Conservation (phyloP, 345 rosid species). For the Eutrema heterophyllum region DNA sequence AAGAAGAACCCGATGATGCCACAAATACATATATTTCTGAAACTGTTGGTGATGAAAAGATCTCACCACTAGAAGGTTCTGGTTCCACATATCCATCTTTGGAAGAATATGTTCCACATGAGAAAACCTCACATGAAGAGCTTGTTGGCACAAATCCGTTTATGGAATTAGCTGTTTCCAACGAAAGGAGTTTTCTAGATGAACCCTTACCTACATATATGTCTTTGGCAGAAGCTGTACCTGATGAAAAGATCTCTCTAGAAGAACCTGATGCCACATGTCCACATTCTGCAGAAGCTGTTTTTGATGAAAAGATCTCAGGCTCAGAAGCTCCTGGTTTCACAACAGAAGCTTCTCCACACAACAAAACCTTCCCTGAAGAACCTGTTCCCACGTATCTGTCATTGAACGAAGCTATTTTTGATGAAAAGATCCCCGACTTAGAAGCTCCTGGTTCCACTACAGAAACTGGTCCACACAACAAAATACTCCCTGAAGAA, state of each 20-base stretch:
- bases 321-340: neutral
- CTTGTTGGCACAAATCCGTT: constrained; percentile 10
- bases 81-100: constrained; percentile 1
- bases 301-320: neutral
- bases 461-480: neutral
- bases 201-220: constrained; percentile 8
- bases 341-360: neutral
- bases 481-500: neutral
- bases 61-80: neutral
- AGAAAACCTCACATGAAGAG: constrained; percentile 10
- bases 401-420: neutral
- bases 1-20: neutral
- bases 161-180: neutral
- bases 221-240: constrained; percentile 10
- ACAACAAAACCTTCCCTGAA: neutral
- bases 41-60: constrained; percentile 9
- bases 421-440: neutral
- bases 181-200: neutral
- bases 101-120: constrained; percentile 1
- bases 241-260: neutral
- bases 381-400: neutral
- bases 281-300: neutral
- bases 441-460: constrained; percentile 11
- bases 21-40: constrained; percentile 4
- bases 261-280: constrained; percentile 4